These are phyloP conservation scores for Nicotiana otophora DNA, from an alignment of 257 asterid species.

Conservation along the genomic window DNA sequence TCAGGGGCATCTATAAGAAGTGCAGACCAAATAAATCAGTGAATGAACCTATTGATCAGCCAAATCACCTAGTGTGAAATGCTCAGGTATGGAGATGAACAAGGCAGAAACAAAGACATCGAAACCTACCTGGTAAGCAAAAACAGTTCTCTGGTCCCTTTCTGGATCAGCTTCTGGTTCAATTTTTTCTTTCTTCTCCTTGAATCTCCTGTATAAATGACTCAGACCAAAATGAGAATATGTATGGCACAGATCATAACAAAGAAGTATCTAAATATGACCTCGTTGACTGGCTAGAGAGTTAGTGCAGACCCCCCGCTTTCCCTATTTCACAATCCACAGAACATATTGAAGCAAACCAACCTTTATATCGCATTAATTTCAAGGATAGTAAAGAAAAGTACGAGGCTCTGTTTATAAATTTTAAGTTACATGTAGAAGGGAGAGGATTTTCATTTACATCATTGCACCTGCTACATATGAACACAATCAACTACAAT, in stretches of 20 bases:
- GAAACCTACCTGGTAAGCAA: constrained; percentile 78
- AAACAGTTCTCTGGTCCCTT: constrained; percentile 98
- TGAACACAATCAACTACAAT: neutral
- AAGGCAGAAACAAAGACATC: neutral
- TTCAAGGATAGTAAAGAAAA: neutral
- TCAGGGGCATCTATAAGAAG: constrained; percentile 82
- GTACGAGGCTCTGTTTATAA: neutral
- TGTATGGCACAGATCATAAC: constrained; percentile 1
- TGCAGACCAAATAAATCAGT: neutral
- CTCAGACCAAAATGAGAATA: constrained; percentile 57
- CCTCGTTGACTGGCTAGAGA: constrained; percentile 22
- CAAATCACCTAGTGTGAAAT: neutral
- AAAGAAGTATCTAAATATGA: constrained; percentile 18
- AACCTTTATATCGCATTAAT: neutral
- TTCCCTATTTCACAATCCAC: neutral
- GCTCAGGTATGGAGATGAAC: neutral
- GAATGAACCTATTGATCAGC: neutral
- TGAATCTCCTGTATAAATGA: constrained; percentile 80
- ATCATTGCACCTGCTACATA: neutral
- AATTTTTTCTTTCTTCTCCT: constrained; percentile 81
- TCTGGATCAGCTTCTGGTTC: constrained; percentile 99
- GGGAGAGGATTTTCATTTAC: neutral
- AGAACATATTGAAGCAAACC: neutral
- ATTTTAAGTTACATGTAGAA: neutral
- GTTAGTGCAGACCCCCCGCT: constrained; percentile 6